A percentile compares a stretch with the other conserved stretches of the same genome.
Conservation (phyloP, 306 rosid genomes). For the Vigna angularis region DNA sequence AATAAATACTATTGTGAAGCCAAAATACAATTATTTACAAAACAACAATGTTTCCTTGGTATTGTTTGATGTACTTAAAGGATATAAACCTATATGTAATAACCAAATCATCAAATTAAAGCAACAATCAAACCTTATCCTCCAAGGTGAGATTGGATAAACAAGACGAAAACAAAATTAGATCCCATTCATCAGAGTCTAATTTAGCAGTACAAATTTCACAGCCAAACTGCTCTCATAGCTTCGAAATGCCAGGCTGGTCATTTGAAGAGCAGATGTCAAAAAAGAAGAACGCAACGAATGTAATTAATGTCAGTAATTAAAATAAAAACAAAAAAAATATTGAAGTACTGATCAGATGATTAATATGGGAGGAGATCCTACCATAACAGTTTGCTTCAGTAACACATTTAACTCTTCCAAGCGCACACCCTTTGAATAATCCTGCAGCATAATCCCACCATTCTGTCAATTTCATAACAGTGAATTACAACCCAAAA, state of each 20-base stretch:
- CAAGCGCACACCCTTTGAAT: conserved; percentile 89
- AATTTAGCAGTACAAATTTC: conserved; percentile 9
- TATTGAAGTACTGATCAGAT: conserved; percentile 23
- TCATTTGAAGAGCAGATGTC: conserved; percentile 4
- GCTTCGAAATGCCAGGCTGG: conserved; percentile 13
- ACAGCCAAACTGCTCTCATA: background rate
- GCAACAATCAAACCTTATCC: background rate
- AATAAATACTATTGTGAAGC: background rate
- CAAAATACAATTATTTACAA: conserved; percentile 1
- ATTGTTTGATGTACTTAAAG: background rate
- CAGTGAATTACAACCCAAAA: conserved; percentile 34
- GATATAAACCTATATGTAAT: background rate
- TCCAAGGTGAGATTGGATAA: background rate
- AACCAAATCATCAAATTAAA: background rate
- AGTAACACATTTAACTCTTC: conserved; percentile 94
- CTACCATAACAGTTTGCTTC: conserved; percentile 92
- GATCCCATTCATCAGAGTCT: conserved; percentile 17
- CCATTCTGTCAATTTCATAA: conserved; percentile 31
- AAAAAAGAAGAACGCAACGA: background rate
- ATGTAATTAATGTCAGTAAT: conserved; percentile 3
- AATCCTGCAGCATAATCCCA: conserved; percentile 74
- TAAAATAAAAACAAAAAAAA: conserved; percentile 2
- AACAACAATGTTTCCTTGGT: background rate
- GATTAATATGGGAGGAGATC: conserved; percentile 40
- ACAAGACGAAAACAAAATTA: conserved; percentile 12